A percentile compares a stretch with the other conserved stretches of the same genome.
These are phyloP conservation scores for Cornus kousa DNA, from an alignment of 148 eudicot genomes.

Conservation along the genomic window DNA sequence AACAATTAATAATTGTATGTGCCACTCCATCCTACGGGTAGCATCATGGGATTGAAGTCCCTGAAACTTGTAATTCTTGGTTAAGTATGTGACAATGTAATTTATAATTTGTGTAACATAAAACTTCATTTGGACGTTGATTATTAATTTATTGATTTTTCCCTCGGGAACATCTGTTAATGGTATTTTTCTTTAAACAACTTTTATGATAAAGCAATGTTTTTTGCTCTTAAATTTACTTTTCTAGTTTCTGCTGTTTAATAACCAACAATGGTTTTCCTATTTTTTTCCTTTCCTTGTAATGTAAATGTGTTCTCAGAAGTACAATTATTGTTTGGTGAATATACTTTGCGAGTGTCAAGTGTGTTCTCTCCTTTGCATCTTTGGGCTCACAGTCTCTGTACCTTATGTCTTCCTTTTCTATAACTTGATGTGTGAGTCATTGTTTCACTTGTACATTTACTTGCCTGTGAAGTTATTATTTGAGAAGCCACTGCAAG, in stretches of 20 bases:
- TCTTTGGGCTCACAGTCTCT: too few relatives aligned
- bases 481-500: conserved; percentile 1
- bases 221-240: neutral
- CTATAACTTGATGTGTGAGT: neutral
- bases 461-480: conserved; percentile 4
- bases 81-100: conserved; percentile 39
- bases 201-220: neutral
- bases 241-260: neutral
- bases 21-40: conserved; percentile 27
- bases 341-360: neutral
- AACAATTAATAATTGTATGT: conserved; percentile 9
- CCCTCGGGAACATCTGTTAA: conserved; percentile 22
- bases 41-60: conserved; percentile 25
- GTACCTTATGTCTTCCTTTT: conserved; percentile 3
- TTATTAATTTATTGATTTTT: conserved; percentile 73
- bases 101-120: conserved; percentile 65
- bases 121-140: conserved; percentile 55
- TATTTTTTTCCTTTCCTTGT: neutral
- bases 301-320: neutral
- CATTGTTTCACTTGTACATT: neutral
- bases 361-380: neutral
- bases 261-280: neutral
- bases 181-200: neutral
- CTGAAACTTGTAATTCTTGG: conserved; percentile 45
- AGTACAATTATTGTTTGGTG: neutral